These are phyloP conservation scores for bread wheat (Triticum aestivum) DNA, from an alignment of 176 grass and related monocot genomes.

Conservation along the genomic window DNA sequence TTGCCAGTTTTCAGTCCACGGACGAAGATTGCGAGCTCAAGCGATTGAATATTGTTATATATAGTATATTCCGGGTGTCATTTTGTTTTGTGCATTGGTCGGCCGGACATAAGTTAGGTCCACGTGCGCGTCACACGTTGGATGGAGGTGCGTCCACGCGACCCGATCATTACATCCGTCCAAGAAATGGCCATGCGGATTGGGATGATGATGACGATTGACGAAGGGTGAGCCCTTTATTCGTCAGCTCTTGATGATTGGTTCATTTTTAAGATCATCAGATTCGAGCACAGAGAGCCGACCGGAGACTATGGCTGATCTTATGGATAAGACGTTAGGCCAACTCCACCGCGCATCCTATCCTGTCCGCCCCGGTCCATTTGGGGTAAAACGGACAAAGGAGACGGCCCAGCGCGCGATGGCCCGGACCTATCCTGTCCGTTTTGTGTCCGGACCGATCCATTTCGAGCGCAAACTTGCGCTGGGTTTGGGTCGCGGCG, in stretches of 20 bases:
- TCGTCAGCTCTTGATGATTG: not conserved
- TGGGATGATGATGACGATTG: not conserved
- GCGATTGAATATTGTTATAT: not conserved
- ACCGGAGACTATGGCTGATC: not conserved
- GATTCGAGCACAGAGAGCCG: not conserved
- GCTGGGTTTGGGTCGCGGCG: no score
- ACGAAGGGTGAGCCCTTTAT: not conserved
- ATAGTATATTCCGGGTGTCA: not conserved
- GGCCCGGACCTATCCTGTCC: no score
- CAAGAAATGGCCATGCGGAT: not conserved
- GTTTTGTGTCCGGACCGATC: no score
- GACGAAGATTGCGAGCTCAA: not conserved
- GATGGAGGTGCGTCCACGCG: not conserved
- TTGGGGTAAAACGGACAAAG: no score
- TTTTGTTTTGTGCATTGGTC: not conserved
- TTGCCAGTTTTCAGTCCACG: not conserved
- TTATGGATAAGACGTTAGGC: not conserved
- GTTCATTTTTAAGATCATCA: not conserved
- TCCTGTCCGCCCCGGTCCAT: no score
- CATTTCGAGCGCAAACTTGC: no score
- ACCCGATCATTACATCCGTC: not conserved
- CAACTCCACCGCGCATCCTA: no score
- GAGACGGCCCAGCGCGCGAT: no score
- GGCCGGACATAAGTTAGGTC: not conserved
- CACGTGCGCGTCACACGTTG: not conserved